Percentiles rank a stretch among this genome's conserved stretches.
phyloP scores from a whole-genome alignment of 2,329 filamentous ascomycete species.

The Remersonia thermophila region DNA sequence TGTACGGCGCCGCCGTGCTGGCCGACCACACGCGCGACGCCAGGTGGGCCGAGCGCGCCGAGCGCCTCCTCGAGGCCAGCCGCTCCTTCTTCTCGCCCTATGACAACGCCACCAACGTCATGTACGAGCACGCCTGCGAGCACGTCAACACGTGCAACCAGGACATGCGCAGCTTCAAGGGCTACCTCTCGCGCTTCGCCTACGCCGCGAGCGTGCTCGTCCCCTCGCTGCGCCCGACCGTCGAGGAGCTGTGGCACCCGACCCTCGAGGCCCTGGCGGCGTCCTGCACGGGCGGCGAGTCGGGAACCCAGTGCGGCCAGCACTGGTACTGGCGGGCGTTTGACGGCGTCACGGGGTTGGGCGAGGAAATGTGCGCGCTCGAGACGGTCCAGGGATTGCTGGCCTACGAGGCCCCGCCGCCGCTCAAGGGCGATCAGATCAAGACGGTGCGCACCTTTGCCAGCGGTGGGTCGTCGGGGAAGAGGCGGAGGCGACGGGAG shows the following conservation, averaged over 20 bases:
- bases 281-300: constrained; percentile 43
- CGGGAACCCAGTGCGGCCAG: constrained; percentile 44
- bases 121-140: constrained; percentile 59
- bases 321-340: constrained; percentile 49
- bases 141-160: constrained; percentile 40
- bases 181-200: constrained; percentile 52
- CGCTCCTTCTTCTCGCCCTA: constrained; percentile 41
- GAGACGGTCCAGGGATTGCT: constrained; percentile 51
- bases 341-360: constrained; percentile 43
- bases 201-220: constrained; percentile 45
- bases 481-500: constrained; percentile 3
- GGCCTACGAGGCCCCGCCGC: constrained; percentile 29
- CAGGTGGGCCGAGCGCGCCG: constrained; percentile 42
- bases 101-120: constrained; percentile 42
- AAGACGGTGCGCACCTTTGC: constrained; percentile 27
- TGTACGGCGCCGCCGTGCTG: constrained; percentile 52
- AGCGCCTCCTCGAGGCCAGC: constrained; percentile 39
- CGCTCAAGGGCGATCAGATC: constrained; percentile 36
- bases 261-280: constrained; percentile 44
- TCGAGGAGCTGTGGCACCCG: constrained; percentile 36
- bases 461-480: neutral
- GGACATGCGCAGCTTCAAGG: constrained; percentile 59
- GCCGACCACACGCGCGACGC: constrained; percentile 45
- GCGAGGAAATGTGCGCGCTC: constrained; percentile 53
- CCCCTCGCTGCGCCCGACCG: constrained; percentile 36